Base-by-base conservation (phyloP, 192 early-diverging fungal species). In the Jimgerdemannia flammicorona region DNA sequence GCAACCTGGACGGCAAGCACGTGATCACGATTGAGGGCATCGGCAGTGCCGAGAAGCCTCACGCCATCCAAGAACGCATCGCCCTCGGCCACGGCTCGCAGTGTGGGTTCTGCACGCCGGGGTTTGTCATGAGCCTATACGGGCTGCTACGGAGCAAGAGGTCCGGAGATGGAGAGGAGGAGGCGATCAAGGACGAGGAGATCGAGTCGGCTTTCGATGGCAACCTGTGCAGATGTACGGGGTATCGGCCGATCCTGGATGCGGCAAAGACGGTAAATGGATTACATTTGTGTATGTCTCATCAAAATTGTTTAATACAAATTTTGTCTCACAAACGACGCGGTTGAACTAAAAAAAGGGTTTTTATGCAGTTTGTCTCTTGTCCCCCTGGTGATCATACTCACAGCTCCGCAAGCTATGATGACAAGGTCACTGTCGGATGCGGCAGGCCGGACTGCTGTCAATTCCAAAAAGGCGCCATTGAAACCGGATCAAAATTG, bases 31-130 rank as follows among this genome's bases (percentile, higher is more conserved):
- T 94, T 29, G 94, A 95, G 72, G 94, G 93, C 9, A 75, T 90
- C 14, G 90, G 95, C 10, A 87, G 86, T 67, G 70, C 85, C 66
- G 82, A 86, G 40, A 84, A 88, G 74, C 91, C 90, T 3, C 94
- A 95, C 75, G 90, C 93, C 14, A 88, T 91, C 20, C 94, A 96
- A 74, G 88, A 93, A 78, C 86, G 84, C 43, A 87, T 96, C 19
- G 92, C 93, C 3, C 75, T 86, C n/a, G 78, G 85, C 77, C 91
- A 94, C 71, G 93, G 92, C 6, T 93, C 90, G 41, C 95, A 96
- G 82, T 96, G 95, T 79, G 95, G 95, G 44, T 95, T 95, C 86
- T 96, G 95, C 73, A 96, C 95, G 3, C 94, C 95, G 3, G 95
- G 95, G 20, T 94, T 96, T 49, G 94, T 91, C 76, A 95, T 95